Conservation (phyloP, 345 rosid genomes). For the Eucalyptus polybractea region DNA sequence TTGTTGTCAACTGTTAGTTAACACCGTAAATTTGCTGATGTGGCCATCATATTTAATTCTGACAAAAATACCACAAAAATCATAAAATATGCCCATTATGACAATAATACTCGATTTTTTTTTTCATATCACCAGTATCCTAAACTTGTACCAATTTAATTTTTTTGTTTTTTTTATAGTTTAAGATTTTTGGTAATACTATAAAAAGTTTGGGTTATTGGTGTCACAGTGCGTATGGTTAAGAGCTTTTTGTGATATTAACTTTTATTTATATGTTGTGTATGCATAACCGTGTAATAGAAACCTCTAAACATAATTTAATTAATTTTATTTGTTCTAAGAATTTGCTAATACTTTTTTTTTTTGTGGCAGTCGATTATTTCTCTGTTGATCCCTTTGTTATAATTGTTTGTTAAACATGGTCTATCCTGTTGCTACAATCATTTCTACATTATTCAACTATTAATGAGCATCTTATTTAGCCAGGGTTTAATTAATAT, state of each 20-base stretch:
- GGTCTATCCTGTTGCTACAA: background rate
- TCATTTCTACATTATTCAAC: background rate
- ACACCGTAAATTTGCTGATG: background rate
- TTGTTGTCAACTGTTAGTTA: background rate
- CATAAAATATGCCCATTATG: background rate
- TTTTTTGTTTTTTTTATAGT: background rate
- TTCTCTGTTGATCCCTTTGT: background rate
- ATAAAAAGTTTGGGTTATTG: background rate
- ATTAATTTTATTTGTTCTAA: background rate
- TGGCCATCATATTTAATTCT: background rate
- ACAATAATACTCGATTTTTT: background rate
- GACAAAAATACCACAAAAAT: background rate
- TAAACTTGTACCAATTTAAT: background rate
- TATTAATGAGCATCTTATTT: background rate
- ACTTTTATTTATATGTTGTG: too few relatives aligned
- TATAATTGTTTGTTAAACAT: background rate
- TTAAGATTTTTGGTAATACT: background rate
- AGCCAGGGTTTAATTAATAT: background rate
- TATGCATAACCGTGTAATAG: background rate
- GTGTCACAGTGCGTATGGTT: background rate
- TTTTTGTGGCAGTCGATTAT: background rate
- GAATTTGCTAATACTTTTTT: background rate
- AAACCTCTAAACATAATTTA: background rate
- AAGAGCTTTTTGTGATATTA: rapidly evolving
- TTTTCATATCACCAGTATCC: background rate